phyloP scores from a whole-genome alignment of 495 filamentous ascomycete species.

The Hyaloscypha hepaticicola region DNA sequence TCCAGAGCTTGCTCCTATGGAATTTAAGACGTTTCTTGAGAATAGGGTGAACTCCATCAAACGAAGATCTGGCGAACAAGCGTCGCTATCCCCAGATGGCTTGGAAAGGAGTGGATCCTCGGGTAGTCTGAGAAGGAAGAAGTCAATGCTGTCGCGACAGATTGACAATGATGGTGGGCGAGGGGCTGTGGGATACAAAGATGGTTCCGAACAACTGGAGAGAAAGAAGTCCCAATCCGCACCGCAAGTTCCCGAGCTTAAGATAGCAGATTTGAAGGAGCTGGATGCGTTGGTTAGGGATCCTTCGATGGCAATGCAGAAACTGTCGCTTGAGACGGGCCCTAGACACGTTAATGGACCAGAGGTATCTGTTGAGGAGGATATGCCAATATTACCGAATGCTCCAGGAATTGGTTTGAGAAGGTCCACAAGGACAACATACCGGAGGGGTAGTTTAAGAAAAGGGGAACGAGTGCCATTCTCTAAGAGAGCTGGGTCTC shows the following conservation, averaged over 20 bases:
- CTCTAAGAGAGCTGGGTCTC: conserved; percentile 64
- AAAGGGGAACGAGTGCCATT: conserved; percentile 76
- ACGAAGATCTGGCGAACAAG: conserved; percentile 70
- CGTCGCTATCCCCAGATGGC: conserved; percentile 64
- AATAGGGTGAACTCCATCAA: conserved; percentile 87
- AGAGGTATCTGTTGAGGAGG: conserved; percentile 59
- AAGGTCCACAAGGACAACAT: conserved; percentile 89
- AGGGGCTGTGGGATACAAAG: conserved; percentile 65
- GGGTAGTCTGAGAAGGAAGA: conserved; percentile 73
- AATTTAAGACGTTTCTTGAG: conserved; percentile 96
- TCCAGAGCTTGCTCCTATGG: conserved; percentile 90
- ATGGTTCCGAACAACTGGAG: conserved; percentile 85
- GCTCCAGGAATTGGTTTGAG: conserved; percentile 72
- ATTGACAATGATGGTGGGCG: conserved; percentile 70
- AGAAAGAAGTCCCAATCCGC: conserved; percentile 65
- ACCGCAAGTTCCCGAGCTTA: conserved; percentile 52
- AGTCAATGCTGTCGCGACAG: conserved; percentile 93
- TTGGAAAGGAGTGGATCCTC: conserved; percentile 57
- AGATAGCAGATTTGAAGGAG: conserved; percentile 61
- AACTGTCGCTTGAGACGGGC: conserved; percentile 55
- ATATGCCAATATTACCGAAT: conserved; percentile 81
- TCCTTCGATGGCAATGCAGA: conserved; percentile 61
- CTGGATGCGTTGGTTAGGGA: conserved; percentile 81
- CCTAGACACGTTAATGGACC: conserved; percentile 34
- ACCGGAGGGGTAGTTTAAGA: conserved; percentile 79